Evolutionary conservation across 345 rosid genomes (phyloP).

Genomic region (Sonneratia caseolaris): DNA sequence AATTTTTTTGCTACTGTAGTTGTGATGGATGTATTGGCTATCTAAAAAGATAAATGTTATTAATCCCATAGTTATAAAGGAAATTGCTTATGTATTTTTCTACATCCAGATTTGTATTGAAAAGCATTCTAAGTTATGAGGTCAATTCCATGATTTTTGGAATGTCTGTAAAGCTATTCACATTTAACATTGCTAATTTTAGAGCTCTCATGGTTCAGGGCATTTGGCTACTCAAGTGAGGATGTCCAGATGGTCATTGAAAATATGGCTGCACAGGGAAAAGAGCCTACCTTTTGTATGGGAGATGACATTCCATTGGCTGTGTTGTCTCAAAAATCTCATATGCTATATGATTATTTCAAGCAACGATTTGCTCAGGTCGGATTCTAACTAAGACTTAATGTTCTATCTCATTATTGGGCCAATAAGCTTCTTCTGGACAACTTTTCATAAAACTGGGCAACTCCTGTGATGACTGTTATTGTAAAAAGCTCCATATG

Average conservation of each 20-base stretch:
- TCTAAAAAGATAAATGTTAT: not conserved
- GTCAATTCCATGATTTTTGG: not conserved
- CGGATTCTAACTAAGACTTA: not conserved
- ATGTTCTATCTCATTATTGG: not conserved
- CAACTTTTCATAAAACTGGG: not conserved
- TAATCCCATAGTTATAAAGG: not conserved
- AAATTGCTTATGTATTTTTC: slow-evolving; percentile 1
- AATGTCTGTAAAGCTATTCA: not conserved
- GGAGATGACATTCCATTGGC: slow-evolving; percentile 93
- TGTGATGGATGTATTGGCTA: not conserved
- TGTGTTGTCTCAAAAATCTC: slow-evolving; percentile 73
- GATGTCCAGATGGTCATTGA: slow-evolving; percentile 99
- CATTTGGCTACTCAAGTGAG: slow-evolving; percentile 96
- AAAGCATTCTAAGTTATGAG: not conserved
- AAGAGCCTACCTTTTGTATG: slow-evolving; percentile 98
- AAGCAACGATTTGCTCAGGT: slow-evolving; percentile 99
- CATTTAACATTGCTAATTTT: not conserved
- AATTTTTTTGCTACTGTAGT: not conserved
- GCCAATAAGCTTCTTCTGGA: not conserved
- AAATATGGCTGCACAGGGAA: slow-evolving; percentile 92
- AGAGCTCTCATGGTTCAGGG: slow-evolving; percentile 40
- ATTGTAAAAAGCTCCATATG: not conserved
- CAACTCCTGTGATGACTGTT: not conserved
- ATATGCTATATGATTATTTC: slow-evolving; percentile 92
- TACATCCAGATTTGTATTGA: not conserved